Conservation (phyloP, 352 stramenopile genomes). For the Pythium dissimile region DNA sequence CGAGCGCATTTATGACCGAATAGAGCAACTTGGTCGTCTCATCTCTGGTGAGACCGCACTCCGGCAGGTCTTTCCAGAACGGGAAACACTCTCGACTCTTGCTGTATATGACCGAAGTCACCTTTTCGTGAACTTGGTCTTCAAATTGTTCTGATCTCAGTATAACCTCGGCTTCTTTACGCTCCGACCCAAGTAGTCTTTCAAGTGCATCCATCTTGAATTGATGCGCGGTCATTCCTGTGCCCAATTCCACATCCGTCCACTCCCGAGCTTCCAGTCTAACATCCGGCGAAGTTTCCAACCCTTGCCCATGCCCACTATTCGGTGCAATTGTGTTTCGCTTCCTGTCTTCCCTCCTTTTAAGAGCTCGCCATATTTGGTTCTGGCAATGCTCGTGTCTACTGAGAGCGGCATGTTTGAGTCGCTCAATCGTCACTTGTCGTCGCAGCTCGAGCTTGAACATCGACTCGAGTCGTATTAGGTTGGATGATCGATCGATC, state of each 20-base stretch:
- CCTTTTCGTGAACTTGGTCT: slow-evolving; percentile 46
- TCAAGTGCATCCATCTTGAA: slow-evolving; percentile 67
- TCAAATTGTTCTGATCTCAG: slow-evolving; percentile 22
- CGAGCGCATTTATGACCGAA: slow-evolving; percentile 26
- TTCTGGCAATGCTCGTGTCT: slow-evolving; percentile 16
- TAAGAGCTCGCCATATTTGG: slow-evolving; percentile 4
- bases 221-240: slow-evolving; percentile 23
- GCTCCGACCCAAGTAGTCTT: slow-evolving; percentile 18
- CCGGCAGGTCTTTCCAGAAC: slow-evolving; percentile 46
- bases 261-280: background rate
- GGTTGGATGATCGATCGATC: slow-evolving; percentile 39
- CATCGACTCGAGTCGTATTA: slow-evolving; percentile 47
- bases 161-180: background rate
- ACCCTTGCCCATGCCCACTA: background rate
- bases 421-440: slow-evolving; percentile 45
- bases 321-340: background rate
- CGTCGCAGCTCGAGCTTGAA: slow-evolving; percentile 59
- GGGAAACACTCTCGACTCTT: slow-evolving; percentile 54
- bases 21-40: slow-evolving; percentile 49
- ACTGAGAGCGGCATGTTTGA: slow-evolving; percentile 34
- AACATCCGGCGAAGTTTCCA: background rate
- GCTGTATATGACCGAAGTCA: slow-evolving; percentile 53
- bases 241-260: slow-evolving; percentile 5
- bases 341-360: background rate
- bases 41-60: slow-evolving; percentile 33